Base-by-base conservation (phyloP, 129 eudicot genomes). In the Lonicera japonica region DNA sequence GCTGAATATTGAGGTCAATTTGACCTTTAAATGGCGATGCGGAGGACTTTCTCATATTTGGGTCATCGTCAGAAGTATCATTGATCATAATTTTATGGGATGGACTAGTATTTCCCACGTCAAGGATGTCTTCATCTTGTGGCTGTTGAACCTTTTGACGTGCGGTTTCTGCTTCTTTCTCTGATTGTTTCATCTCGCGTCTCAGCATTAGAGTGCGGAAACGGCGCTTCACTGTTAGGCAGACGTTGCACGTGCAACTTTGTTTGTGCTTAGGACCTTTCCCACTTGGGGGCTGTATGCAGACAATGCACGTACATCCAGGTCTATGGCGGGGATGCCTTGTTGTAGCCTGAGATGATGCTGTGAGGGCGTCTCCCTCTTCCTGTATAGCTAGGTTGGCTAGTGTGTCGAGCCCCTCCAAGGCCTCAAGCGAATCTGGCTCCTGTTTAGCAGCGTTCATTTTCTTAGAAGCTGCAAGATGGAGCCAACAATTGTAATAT, bases 291-390 rank as follows among this genome's bases (percentile, higher is more conserved):
- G 83, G 77, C 77, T 84, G 94, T 57, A 80, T 72, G 79, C 95
- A 87, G 58, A 75, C 82, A 18, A 83, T 70, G 78, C 95, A 87
- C 9, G 80, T 62, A 72, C 95, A 87, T n/a, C 95, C 88, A 61
- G 75, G 74, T 59, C 70, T 77, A 66, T 86, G 95, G 51, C 77
- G 78, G 8, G 95, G 95, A 59, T 86, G 86, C 57, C 58, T 86
- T 71, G 80, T 70, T 58, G 74, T 79, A 65, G 70, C 69, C 59
- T 75, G 77, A 21, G 86, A 61, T 5, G 67, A 77, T 38, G 75
- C 60, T 43, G 63, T 39, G 21, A 53, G 66, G 43, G 29, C 45
- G 22, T 66, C 76, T 14, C 70, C 80, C 47, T 69, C 84, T 56
- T 69, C 88, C 38, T 60, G 79, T 61, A 71, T 63, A 48, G 80